A percentile compares a stretch with the other conserved stretches of the same genome.
These are phyloP conservation scores for Chlorella sp. DNA, from an alignment of 139 green algal genomes.

Conservation along the genomic window DNA sequence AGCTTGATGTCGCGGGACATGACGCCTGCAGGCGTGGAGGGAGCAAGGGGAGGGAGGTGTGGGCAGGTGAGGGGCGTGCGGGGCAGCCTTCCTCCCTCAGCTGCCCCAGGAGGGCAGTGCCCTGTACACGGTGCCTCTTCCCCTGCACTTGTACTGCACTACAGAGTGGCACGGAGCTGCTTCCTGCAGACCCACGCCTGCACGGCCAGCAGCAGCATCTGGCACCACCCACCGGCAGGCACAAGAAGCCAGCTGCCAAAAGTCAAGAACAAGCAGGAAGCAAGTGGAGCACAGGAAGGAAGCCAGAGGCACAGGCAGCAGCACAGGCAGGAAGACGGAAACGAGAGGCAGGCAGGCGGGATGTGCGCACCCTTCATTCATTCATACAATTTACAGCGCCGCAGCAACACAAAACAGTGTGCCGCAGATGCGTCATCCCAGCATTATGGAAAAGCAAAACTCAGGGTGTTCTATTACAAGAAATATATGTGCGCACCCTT, in stretches of 20 bases:
- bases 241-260: neutral
- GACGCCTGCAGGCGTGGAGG: slow-evolving; percentile 50
- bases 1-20: slow-evolving; percentile 86
- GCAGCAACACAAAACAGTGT: too few relatives aligned
- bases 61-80: too few relatives aligned
- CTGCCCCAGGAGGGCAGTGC: too few relatives aligned
- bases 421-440: too few relatives aligned
- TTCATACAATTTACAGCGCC: neutral
- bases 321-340: too few relatives aligned
- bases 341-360: neutral
- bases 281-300: neutral
- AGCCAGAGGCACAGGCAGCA: neutral
- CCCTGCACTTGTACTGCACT: neutral
- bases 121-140: neutral
- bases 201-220: too few relatives aligned
- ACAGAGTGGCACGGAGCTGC: too few relatives aligned
- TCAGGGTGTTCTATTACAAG: too few relatives aligned
- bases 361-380: too few relatives aligned
- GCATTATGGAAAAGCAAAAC: too few relatives aligned
- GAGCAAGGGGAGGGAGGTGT: neutral
- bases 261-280: neutral
- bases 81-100: too few relatives aligned
- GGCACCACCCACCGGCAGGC: neutral
- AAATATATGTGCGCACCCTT: slow-evolving; percentile 34
- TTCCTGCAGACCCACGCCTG: too few relatives aligned